Evolutionary conservation across 306 rosid species (phyloP), one percentile per base, ranked within the genome.

Genomic region (Argentina anserina): DNA sequence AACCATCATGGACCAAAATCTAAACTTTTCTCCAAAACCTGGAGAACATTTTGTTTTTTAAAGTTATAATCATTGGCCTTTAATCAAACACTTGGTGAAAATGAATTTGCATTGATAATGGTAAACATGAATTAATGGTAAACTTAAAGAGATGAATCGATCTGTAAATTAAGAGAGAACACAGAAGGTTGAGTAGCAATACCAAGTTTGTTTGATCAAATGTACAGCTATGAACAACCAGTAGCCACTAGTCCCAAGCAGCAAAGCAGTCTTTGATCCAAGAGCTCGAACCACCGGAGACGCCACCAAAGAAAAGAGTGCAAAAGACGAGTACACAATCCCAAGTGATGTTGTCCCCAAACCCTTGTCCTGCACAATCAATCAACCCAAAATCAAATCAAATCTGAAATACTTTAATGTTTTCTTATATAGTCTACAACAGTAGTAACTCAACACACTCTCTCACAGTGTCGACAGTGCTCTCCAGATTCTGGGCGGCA

Each of bases 311-410:
- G 95, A 86, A 91, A 88, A 94, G 79, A 86, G 74, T 2, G 91
- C 87, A 81, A 94, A 94, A 6, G 97, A 91, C 63, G 84, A 37
- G 76, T 91, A 94, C 71, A 94, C 72, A 67, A 89, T 87, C 73
- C 97, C 99, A 26, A 94, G 94, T 7, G 95, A 88, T n/a, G 80
- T 89, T 20, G 97, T 89, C 0, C 99, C 97, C 82, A 94, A 83
- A 74, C 86, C 89, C 26, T 80, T 75, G 82, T 89, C 99, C 97
- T 91, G 92, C 64, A 58, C 21, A 58, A 11, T 56, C 63, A 74
- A 76, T 15, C 52, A 12, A 34, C 28, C 59, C 72, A 29, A 71
- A 78, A 67, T 18, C 18, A 29, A 65, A 20, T 9, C 36, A 42
- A 52, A 29, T 33, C 46, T 55, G 58, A 67, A 40, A 33, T 11